Conservation (phyloP, 2,329 filamentous ascomycete species). For the Fusarium multiceps region DNA sequence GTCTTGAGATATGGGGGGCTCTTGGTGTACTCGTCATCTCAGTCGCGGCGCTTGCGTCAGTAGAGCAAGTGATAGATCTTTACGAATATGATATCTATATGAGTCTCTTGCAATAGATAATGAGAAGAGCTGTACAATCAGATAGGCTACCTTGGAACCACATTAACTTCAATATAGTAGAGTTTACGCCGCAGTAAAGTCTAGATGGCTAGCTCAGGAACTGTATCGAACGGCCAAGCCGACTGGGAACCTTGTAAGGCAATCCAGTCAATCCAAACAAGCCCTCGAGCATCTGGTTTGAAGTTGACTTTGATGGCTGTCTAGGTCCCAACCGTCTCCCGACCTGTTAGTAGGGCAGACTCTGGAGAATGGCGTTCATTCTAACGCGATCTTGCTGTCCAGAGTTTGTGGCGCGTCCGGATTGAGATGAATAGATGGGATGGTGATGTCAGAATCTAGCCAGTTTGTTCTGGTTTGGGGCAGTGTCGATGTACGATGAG, state of each 20-base stretch:
- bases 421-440: conserved; percentile 13
- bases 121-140: background rate
- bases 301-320: conserved; percentile 6
- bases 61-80: background rate
- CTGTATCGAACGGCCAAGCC: conserved; percentile 16
- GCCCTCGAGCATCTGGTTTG: background rate
- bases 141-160: background rate
- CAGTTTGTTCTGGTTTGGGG: background rate
- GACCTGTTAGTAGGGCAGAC: conserved; percentile 9
- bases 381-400: background rate
- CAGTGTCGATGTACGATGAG: background rate
- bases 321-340: conserved; percentile 1
- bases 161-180: background rate
- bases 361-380: conserved; percentile 1
- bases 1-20: background rate
- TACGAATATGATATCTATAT: too few relatives aligned
- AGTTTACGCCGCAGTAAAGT: conserved; percentile 54
- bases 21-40: background rate
- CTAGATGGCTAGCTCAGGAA: conserved; percentile 1
- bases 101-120: background rate
- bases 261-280: background rate
- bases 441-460: conserved; percentile 19
- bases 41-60: background rate
- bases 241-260: conserved; percentile 53
- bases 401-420: conserved; percentile 34